These are phyloP conservation scores for Acanthamoeba royreba DNA, from an alignment of 208 protist genomes.

Conservation along the genomic window DNA sequence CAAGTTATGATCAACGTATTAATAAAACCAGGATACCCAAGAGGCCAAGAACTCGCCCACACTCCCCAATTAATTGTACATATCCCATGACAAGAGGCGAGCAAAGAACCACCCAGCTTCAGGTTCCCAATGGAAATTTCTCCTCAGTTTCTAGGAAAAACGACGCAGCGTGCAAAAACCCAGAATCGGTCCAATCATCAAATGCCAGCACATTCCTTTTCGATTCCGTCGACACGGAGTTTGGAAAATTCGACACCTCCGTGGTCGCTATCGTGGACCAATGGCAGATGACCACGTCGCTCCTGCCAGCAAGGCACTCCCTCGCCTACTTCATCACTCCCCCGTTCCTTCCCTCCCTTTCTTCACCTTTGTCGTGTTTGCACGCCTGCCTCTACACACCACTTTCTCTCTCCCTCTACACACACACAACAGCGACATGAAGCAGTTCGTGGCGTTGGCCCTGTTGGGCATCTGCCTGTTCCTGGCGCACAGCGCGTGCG, in stretches of 20 bases:
- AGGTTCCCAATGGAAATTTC: too few relatives aligned
- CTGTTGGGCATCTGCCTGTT: neutral
- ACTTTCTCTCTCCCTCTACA: neutral
- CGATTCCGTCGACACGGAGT: neutral
- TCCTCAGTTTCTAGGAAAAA: too few relatives aligned
- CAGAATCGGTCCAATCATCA: neutral
- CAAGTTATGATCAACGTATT: neutral
- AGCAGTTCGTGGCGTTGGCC: neutral
- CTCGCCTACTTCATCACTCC: too few relatives aligned
- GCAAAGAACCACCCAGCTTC: too few relatives aligned
- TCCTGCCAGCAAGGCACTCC: too few relatives aligned
- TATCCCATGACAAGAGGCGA: too few relatives aligned
- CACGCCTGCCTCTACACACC: too few relatives aligned
- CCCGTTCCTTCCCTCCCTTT: neutral
- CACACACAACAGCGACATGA: neutral
- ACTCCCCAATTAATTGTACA: too few relatives aligned
- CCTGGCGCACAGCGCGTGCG: neutral
- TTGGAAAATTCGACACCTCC: neutral
- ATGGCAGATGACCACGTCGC: neutral
- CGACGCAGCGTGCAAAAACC: too few relatives aligned
- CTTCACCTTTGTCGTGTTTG: too few relatives aligned
- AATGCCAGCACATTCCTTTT: neutral
- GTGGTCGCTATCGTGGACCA: too few relatives aligned
- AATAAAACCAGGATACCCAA: neutral
- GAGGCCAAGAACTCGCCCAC: neutral